Evolutionary conservation across 2,329 filamentous ascomycete genomes (phyloP).

Genomic region (Xylaria sp.): DNA sequence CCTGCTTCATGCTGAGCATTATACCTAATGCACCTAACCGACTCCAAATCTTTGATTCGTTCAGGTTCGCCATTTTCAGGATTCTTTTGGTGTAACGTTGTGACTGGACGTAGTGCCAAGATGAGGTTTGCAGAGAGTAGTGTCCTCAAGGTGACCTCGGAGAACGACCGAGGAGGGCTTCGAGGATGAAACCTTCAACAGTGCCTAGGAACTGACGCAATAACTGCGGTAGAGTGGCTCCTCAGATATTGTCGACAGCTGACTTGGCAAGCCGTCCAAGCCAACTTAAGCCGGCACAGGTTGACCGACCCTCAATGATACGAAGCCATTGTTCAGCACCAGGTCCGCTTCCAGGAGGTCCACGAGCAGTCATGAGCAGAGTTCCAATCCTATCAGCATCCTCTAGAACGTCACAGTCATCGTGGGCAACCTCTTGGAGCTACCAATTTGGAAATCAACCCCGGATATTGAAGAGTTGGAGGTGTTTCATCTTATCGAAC

Average conservation of each 20-base stretch:
- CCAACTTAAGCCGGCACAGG: background rate
- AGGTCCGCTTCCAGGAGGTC: background rate
- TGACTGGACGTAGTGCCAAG: background rate
- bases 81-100: background rate
- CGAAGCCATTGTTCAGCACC: background rate
- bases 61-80: background rate
- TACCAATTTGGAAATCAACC: too few relatives aligned
- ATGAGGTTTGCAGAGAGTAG: background rate
- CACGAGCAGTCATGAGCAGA: background rate
- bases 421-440: background rate
- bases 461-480: too few relatives aligned
- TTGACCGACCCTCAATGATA: background rate
- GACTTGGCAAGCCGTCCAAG: background rate
- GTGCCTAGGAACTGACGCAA: background rate
- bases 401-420: background rate
- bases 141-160: background rate
- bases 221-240: background rate
- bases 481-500: too few relatives aligned
- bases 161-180: background rate
- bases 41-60: background rate
- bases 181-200: background rate
- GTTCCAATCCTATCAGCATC: background rate
- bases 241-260: background rate
- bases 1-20: background rate
- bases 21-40: background rate